Evolutionary conservation across 140 eudicot species (phyloP).

Genomic region (Stevia rebaudiana): DNA sequence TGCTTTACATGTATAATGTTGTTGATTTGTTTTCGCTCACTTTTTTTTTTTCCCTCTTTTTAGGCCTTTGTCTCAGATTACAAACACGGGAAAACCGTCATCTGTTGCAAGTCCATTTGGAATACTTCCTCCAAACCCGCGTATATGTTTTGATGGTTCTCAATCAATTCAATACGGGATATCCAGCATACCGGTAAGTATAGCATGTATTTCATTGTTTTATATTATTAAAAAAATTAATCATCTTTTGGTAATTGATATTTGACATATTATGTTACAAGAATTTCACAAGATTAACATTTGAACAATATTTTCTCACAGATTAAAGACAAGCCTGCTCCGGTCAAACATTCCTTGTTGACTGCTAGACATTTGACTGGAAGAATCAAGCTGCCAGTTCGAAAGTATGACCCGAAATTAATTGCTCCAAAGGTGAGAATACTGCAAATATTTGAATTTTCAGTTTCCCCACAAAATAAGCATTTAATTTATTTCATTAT

Average conservation of each 20-base stretch:
- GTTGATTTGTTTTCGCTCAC: conserved; percentile 7
- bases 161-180: conserved; percentile 45
- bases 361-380: conserved; percentile 38
- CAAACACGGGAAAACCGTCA: conserved; percentile 17
- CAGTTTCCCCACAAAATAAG: neutral
- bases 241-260: neutral
- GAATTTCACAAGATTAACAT: neutral
- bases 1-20: neutral
- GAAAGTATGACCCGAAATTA: conserved; percentile 35
- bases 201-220: neutral
- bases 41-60: neutral
- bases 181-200: conserved; percentile 59
- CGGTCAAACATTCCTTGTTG: conserved; percentile 23
- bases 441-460: neutral
- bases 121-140: conserved; percentile 31
- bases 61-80: conserved; percentile 31
- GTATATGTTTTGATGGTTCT: conserved; percentile 23
- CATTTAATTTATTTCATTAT: neutral
- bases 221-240: neutral
- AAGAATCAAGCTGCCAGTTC: conserved; percentile 29
- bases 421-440: conserved; percentile 52
- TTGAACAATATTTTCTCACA: conserved; percentile 19
- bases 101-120: conserved; percentile 43
- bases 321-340: conserved; percentile 47
- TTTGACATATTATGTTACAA: neutral